Conservation (phyloP, 345 rosid species). For the Abelmoschus esculentus region DNA sequence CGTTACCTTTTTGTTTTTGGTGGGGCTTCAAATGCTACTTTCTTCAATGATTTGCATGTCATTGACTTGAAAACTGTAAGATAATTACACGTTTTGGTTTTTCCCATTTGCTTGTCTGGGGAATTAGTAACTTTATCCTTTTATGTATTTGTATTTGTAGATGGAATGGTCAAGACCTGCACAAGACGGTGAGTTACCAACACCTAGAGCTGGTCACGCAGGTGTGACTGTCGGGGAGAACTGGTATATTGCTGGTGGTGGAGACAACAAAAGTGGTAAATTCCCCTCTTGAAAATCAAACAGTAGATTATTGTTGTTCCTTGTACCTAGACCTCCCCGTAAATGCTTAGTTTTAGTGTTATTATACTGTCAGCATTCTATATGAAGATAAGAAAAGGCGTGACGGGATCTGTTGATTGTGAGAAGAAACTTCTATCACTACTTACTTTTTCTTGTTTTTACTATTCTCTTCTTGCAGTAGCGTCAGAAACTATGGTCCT, state of each 20-base stretch:
- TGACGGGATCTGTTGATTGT: background rate
- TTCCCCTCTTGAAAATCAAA: conserved; percentile 14
- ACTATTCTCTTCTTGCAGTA: conserved; percentile 44
- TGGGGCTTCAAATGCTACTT: conserved; percentile 90
- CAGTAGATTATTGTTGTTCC: background rate
- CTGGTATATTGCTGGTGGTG: conserved; percentile 99
- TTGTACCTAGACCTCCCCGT: background rate
- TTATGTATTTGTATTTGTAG: conserved; percentile 31
- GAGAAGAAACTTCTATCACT: background rate
- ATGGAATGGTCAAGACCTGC: conserved; percentile 98
- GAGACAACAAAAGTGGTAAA: conserved; percentile 93
- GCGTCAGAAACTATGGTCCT: conserved; percentile 83
- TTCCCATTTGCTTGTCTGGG: conserved; percentile 3
- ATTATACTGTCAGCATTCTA: background rate
- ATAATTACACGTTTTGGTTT: conserved; percentile 18
- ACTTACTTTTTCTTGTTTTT: background rate
- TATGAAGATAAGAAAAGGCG: background rate
- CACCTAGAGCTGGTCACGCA: conserved; percentile 96
- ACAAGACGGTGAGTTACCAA: conserved; percentile 83
- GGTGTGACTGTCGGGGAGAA: conserved; percentile 92
- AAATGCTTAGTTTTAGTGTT: conserved; percentile 1
- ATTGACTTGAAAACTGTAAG: conserved; percentile 96
- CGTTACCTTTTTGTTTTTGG: conserved; percentile 95
- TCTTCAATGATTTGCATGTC: conserved; percentile 92
- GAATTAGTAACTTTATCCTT: conserved; percentile 10